Percentiles rank a stretch among this genome's conserved stretches.
Conservation (phyloP, 495 filamentous ascomycete species). For the Penicillium canariense region DNA sequence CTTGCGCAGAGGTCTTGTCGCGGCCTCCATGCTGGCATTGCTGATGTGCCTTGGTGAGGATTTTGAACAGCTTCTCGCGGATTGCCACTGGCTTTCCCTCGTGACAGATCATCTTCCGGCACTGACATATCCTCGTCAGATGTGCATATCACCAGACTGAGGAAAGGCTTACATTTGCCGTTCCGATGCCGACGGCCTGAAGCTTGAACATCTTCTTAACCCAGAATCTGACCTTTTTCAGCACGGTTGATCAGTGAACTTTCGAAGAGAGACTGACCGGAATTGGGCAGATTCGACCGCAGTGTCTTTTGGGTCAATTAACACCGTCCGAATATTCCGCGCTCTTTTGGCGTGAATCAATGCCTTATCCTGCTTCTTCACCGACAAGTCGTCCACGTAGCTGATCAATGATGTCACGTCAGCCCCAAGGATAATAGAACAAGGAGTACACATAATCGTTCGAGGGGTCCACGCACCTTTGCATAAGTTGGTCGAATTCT, state of each 20-base stretch:
- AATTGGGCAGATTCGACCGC: conserved; percentile 59
- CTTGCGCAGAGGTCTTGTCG: conserved; percentile 58
- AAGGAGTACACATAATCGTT: no score
- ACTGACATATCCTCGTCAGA: conserved; percentile 24
- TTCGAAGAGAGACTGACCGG: conserved; percentile 28
- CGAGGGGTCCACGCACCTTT: conserved; percentile 36
- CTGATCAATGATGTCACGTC: conserved; percentile 16
- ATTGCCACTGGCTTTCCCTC: conserved; percentile 62
- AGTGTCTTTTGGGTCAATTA: conserved; percentile 57
- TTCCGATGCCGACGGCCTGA: conserved; percentile 36
- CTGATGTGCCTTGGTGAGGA: conserved; percentile 55
- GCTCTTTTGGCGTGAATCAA: conserved; percentile 55
- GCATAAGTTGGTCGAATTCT: conserved; percentile 54
- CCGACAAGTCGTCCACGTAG: conserved; percentile 51
- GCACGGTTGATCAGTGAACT: not conserved
- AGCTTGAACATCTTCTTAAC: conserved; percentile 62
- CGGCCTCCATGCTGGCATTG: conserved; percentile 60
- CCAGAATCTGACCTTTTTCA: conserved; percentile 51
- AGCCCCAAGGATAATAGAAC: not conserved
- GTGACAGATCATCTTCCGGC: conserved; percentile 52
- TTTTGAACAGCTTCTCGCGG: conserved; percentile 55
- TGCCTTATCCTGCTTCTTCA: conserved; percentile 60
- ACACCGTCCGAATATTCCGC: conserved; percentile 52
- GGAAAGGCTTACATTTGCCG: conserved; percentile 31
- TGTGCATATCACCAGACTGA: not conserved